Percentiles rank a stretch among this genome's conserved stretches.
Evolutionary conservation across 208 protist genomes (phyloP).

Genomic region (Trypanosoma melophagium): DNA sequence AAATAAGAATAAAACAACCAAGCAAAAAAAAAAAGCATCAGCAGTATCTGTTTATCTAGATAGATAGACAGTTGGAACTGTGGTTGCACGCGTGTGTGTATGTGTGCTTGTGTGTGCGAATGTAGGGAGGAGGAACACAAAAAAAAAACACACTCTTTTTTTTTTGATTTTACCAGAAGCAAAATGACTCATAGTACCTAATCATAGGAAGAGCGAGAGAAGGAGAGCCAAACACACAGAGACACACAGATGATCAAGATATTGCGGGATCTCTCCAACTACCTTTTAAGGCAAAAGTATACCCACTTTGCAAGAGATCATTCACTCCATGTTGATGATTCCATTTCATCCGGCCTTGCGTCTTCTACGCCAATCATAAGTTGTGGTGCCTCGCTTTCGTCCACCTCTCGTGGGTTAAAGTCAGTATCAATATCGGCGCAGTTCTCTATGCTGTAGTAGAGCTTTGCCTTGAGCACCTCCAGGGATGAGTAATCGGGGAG

Average conservation of each 20-base stretch:
- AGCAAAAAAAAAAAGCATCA: slow-evolving; percentile 8
- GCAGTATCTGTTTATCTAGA: neutral
- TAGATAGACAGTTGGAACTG: no score
- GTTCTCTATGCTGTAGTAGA: slow-evolving; percentile 95
- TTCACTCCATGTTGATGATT: slow-evolving; percentile 28
- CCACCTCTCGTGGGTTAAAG: slow-evolving; percentile 79
- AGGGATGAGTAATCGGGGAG: slow-evolving; percentile 93
- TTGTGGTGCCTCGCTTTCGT: slow-evolving; percentile 79
- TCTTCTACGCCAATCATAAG: slow-evolving; percentile 61
- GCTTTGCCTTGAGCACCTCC: slow-evolving; percentile 91
- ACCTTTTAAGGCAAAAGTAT: no score
- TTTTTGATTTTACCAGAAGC: no score
- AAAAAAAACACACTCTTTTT: no score
- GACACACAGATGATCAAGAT: no score
- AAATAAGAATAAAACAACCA: neutral
- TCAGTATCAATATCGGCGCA: slow-evolving; percentile 95
- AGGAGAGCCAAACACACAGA: neutral
- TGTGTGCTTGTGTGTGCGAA: no score
- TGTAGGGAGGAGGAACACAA: no score
- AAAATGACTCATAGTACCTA: no score
- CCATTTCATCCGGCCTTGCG: slow-evolving; percentile 48
- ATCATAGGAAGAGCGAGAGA: neutral
- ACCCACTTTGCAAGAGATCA: slow-evolving; percentile 7
- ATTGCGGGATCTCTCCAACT: no score
- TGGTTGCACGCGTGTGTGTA: no score